Percentiles rank a stretch among this genome's conserved stretches.
These are phyloP conservation scores for Macrophomina tecta DNA, from an alignment of 2,329 filamentous ascomycete genomes.

Conservation along the genomic window DNA sequence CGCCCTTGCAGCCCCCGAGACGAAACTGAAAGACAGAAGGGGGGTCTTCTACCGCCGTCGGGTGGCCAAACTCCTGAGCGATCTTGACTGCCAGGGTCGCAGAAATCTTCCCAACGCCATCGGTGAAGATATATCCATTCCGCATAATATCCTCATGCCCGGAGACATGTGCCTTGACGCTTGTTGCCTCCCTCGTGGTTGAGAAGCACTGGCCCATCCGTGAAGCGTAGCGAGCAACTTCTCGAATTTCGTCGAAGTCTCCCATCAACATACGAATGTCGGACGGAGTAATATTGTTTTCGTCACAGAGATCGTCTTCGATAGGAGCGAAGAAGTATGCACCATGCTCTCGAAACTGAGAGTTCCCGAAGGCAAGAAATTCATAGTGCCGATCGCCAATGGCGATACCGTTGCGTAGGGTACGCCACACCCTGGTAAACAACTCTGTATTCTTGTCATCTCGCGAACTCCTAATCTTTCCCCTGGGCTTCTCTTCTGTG, in stretches of 20 bases:
- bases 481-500: slow-evolving; percentile 73
- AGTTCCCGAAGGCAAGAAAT: slow-evolving; percentile 94
- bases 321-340: slow-evolving; percentile 90
- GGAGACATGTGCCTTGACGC: slow-evolving; percentile 58
- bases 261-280: slow-evolving; percentile 86
- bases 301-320: slow-evolving; percentile 68
- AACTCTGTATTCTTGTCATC: slow-evolving; percentile 57
- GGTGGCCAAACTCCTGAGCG: slow-evolving; percentile 70
- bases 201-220: slow-evolving; percentile 95
- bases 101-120: slow-evolving; percentile 95
- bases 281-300: slow-evolving; percentile 36
- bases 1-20: slow-evolving; percentile 89
- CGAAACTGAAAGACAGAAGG: slow-evolving; percentile 93
- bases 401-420: slow-evolving; percentile 73
- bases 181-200: slow-evolving; percentile 70
- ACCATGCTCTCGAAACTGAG: slow-evolving; percentile 88
- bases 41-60: slow-evolving; percentile 57
- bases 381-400: slow-evolving; percentile 84
- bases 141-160: slow-evolving; percentile 72
- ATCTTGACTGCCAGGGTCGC: slow-evolving; percentile 75
- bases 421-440: slow-evolving; percentile 57
- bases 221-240: slow-evolving; percentile 88
- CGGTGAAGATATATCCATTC: slow-evolving; percentile 77
- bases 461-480: slow-evolving; percentile 36
- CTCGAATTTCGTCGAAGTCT: slow-evolving; percentile 77